A percentile compares a stretch with the other conserved stretches of the same genome.
These are phyloP conservation scores for Diplodia sapinea DNA, from an alignment of 2,329 filamentous ascomycete species.

Conservation along the genomic window DNA sequence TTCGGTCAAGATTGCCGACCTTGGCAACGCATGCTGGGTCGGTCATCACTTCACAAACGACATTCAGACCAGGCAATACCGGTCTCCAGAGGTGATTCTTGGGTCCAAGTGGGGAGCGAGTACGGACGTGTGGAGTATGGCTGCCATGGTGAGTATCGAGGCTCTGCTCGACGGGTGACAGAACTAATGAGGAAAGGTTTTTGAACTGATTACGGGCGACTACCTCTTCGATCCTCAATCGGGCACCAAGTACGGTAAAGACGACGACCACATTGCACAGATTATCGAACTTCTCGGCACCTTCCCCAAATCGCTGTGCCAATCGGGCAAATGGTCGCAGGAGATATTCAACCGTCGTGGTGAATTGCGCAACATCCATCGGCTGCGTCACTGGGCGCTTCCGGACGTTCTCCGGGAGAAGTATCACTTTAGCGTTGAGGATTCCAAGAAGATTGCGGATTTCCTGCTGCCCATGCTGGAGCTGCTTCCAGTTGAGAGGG, in stretches of 20 bases:
- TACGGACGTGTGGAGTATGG: slow-evolving; percentile 99
- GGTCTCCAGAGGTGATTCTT: slow-evolving; percentile 95
- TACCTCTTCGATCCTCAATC: slow-evolving; percentile 99
- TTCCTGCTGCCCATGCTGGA: slow-evolving; percentile 93
- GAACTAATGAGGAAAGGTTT: slow-evolving; percentile 66
- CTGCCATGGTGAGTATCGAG: slow-evolving; percentile 78
- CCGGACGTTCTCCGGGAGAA: slow-evolving; percentile 94
- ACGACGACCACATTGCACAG: slow-evolving; percentile 98
- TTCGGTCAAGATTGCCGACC: slow-evolving; percentile 97
- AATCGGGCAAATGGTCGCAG: slow-evolving; percentile 95
- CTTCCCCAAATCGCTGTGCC: slow-evolving; percentile 89
- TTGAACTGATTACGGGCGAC: slow-evolving; percentile 96
- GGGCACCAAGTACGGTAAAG: slow-evolving; percentile 98
- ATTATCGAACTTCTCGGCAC: slow-evolving; percentile 96
- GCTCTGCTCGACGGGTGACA: not conserved
- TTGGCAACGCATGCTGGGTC: slow-evolving; percentile 98
- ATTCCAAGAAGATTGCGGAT: slow-evolving; percentile 76
- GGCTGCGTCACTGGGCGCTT: slow-evolving; percentile 92
- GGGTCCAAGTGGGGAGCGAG: slow-evolving; percentile 99
- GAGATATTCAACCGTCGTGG: slow-evolving; percentile 99
- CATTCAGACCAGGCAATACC: slow-evolving; percentile 96
- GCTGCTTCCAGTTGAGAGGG: slow-evolving; percentile 82
- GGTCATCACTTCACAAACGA: slow-evolving; percentile 99
- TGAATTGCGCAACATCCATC: slow-evolving; percentile 95
- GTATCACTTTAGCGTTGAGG: slow-evolving; percentile 89